Base-by-base conservation (phyloP, 805 yeast species). In the Yamadazyma phyllophila region DNA sequence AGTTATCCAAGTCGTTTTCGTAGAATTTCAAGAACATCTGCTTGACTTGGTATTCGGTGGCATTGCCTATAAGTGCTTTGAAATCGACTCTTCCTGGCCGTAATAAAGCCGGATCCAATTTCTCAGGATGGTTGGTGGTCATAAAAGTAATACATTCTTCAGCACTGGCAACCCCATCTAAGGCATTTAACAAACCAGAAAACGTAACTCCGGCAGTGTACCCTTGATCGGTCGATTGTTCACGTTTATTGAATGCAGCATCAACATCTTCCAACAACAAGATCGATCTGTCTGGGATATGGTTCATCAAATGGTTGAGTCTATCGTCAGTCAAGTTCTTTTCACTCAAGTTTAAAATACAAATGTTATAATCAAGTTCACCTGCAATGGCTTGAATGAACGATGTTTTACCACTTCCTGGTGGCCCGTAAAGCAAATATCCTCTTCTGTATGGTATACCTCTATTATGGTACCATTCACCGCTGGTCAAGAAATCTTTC, bases 391-490 rank as follows among this genome's bases (percentile, higher is more conserved):
- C 97, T 63, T 92, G 98, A 45, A 94, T 92, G 53, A 89, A 89
- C 58, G 96, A 86, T 2, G 98, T 90, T 61, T 94, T 94, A 47
- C 99, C 99, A 53, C 92, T 82, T 1, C 99, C 99, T 1, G 99
- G 99, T 0, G 99, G 99, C 0, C 99, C 99, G 65, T 88, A 92
- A 26, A 94, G 69, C 41, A 94, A 71, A 59, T 94, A 94, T 0
- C 99, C 99, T 56, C 99, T 76, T 63, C 99, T 77, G 61, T 94
- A 94, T 0, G 99, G 99, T 43, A 94, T 94, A n/a, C 99, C 99
- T 49, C 99, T 74, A 48, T 88, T 88, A 51, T 87, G 85, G 63
- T 94, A 94, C 99, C 99, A 94, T 48, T 81, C 76, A 0, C 96
- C 92, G 50, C 88, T 81, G 11, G 62, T 57, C 61, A 94, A 69